Evolutionary conservation across 768 basidiomycete species (phyloP), one percentile per base, ranked within the genome.

Genomic region (Boletus rubescentipes): DNA sequence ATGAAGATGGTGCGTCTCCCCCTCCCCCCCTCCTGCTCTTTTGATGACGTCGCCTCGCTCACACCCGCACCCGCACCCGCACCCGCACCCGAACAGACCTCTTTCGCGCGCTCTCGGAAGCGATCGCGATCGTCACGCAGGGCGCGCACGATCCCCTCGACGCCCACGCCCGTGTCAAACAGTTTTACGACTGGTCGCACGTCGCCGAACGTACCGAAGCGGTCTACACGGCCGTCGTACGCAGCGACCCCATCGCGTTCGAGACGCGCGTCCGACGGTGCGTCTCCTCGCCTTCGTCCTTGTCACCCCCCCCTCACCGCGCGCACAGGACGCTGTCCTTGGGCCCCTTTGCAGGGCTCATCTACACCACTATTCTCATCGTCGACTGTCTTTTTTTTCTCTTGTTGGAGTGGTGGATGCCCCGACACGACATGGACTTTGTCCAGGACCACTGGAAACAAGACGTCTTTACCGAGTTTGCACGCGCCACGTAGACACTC

Each of bases 351-450:
- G 91, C 85, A 9, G 97, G 97, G 0, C 83, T 84, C 2, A 97
- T 98, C 40, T 89, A 93, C 63, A 86, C 89, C 9, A 83, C 87
- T 59, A 98, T 98, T 37, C 73, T 97, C 38, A 76, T 94, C 29
- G 91, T 98, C 1, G 88, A 94, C 62, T 93, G 92, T 65, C 69
- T 96, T 9, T 96, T 97, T 71, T 93, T 92, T 67, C 64, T 85
- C 60, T 75, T 91, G 45, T 76, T 99, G 4, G 93, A 97, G 62
- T 90, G 84, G 85, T 85, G 84, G 77, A 79, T 85, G 66, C 96
- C 96, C 0, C 74, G 86, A 42, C 82, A 87, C 20, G 77, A 85
- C 51, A 73, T 97, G 48, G 91, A 96, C 68, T 84, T 81, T 59
- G 93, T 92, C 0, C 72, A 77, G 26, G 74, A 74, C 50, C 76